Evolutionary conservation across 108 stramenopile species (phyloP), one percentile per base, ranked within the genome.

Genomic region (Nitzschia putrida): DNA sequence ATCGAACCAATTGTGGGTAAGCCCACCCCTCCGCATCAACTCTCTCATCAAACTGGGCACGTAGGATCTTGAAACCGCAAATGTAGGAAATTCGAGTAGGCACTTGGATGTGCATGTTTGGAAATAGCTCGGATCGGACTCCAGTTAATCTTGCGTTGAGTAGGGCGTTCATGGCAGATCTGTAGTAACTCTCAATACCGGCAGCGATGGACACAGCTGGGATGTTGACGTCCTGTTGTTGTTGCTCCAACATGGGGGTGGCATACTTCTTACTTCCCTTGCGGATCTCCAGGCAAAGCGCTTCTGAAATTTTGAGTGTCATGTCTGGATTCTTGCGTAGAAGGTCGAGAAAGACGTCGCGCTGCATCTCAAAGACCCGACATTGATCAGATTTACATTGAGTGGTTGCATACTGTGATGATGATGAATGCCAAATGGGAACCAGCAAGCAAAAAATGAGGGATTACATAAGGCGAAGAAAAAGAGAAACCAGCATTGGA

Each of bases 81-180:
- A 89, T 87, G 64, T 89, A 89, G n/a, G 81, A 21, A 45, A 91
- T 82, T 37, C 90, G 80, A n/a, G 74, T 76, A 4, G 90, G 90
- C 22, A 91, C 83, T 82, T 91, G 90, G 10, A 91, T 71, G 55
- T 88, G 88, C 83, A 91, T 87, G 57, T 88, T 83, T 49, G 90
- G 90, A 53, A 91, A 91, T 34, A 83, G 47, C 16, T 78, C 64
- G 13, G 80, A 66, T 24, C 68, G 69, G 56, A 83, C 72, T 1
- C 79, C 83, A 6, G 87, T 84, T 21, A 91, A 72, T 52, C 68
- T 50, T 2, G 84, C 73, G 76, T 89, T 91, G n/a, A 91, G 60
- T 51, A 75, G 53, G 47, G 90, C 57, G 69, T 88, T 91, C 54
- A 91, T 51, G 20, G 83, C 84, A 21, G 57, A 61, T 44, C 90